A percentile compares a stretch with the other conserved stretches of the same genome.
Conservation (phyloP, 495 filamentous ascomycete genomes). For the Penicillium arizonense region DNA sequence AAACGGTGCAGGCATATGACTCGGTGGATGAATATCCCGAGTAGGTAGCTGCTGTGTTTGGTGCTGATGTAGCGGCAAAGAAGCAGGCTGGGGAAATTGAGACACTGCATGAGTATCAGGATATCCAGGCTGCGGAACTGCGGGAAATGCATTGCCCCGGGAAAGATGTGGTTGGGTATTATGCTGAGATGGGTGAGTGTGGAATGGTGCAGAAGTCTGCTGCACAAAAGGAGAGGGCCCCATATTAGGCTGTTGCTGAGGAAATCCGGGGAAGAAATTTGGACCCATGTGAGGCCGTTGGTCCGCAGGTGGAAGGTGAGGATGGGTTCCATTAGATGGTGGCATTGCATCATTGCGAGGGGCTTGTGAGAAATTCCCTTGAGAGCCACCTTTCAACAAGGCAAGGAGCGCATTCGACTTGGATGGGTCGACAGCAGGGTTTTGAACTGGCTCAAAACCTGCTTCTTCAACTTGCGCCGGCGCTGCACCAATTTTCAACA, state of each 20-base stretch:
- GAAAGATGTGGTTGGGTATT: slow-evolving; percentile 10
- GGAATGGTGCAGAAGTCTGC: slow-evolving; percentile 23
- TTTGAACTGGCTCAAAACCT: slow-evolving; percentile 5
- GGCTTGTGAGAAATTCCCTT: slow-evolving; percentile 30
- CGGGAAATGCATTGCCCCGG: slow-evolving; percentile 10
- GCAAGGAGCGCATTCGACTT: slow-evolving; percentile 57
- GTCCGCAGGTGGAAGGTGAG: slow-evolving; percentile 23
- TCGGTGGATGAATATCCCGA: slow-evolving; percentile 10
- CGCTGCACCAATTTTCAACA: slow-evolving; percentile 59
- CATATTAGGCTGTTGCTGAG: slow-evolving; percentile 28
- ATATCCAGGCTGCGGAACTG: slow-evolving; percentile 9
- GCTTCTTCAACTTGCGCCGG: slow-evolving; percentile 11
- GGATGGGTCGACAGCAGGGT: slow-evolving; percentile 22
- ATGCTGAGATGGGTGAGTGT: slow-evolving; percentile 10
- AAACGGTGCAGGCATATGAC: slow-evolving; percentile 44
- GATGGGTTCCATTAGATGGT: slow-evolving; percentile 27
- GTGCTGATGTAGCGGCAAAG: slow-evolving; percentile 7
- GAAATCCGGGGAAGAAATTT: slow-evolving; percentile 37
- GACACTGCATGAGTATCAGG: slow-evolving; percentile 15
- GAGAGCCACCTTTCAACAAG: slow-evolving; percentile 52
- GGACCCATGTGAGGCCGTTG: slow-evolving; percentile 46
- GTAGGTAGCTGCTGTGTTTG: slow-evolving; percentile 10
- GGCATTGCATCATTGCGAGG: slow-evolving; percentile 39
- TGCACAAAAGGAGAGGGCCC: slow-evolving; percentile 18
- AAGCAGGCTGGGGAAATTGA: slow-evolving; percentile 12